Evolutionary conservation across 768 basidiomycete genomes (phyloP).

Genomic region (Boletus subparvulus): DNA sequence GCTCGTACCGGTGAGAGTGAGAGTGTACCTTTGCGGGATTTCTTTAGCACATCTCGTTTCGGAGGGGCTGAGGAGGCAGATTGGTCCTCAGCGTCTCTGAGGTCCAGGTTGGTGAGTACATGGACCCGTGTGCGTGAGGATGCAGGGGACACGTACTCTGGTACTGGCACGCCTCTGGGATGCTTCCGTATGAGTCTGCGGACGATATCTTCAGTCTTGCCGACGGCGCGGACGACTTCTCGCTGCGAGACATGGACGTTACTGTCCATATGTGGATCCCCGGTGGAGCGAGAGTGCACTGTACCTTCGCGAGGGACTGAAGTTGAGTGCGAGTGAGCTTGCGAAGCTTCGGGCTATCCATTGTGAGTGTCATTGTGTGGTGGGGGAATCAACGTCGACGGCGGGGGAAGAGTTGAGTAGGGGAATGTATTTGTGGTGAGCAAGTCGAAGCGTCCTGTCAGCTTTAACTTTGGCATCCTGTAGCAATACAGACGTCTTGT

Average conservation of each 20-base stretch:
- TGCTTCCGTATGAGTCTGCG: constrained; percentile 24
- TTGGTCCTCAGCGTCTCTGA: constrained; percentile 4
- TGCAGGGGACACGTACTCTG: constrained; percentile 2
- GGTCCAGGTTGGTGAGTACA: neutral
- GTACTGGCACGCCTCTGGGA: constrained; percentile 27
- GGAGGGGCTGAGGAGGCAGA: constrained; percentile 4
- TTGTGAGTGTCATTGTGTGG: neutral
- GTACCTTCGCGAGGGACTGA: constrained; percentile 28
- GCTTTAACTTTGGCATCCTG: neutral
- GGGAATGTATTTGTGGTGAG: neutral
- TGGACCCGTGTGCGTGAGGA: neutral
- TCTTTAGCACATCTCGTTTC: neutral
- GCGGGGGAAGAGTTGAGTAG: neutral
- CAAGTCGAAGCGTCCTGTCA: neutral
- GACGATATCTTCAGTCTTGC: constrained; percentile 31
- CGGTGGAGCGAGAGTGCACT: neutral
- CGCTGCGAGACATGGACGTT: constrained; percentile 10
- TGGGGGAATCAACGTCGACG: neutral
- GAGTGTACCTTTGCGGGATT: neutral
- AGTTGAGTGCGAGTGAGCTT: constrained; percentile 20
- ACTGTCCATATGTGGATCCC: neutral
- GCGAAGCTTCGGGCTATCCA: constrained; percentile 22
- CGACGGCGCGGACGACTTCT: constrained; percentile 27
- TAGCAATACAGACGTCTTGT: neutral
- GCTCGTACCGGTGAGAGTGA: neutral